Evolutionary conservation across 148 eudicot species (phyloP), one percentile per base, ranked within the genome.

Genomic region (Nepenthes gracilis): DNA sequence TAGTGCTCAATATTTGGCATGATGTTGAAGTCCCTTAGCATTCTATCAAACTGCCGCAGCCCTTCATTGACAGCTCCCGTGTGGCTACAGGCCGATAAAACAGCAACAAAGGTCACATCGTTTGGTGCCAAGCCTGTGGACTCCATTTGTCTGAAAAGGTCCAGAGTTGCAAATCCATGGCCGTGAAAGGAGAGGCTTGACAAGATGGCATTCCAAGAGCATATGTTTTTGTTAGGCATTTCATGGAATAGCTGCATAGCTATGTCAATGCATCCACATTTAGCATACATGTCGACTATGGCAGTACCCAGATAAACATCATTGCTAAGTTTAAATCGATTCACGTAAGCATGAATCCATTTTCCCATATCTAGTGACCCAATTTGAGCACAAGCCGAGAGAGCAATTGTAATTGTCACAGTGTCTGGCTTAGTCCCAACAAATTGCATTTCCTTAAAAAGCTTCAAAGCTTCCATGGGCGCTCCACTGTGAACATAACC

Each of bases 221-320:
- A 73, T 15, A 70, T 45, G 47, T 72, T 69, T 51, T 56, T 72
- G 1, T 15, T 55, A 2, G 51, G 50, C 64, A 51, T 65, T 1
- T 50, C 56, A 15, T 50, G 14, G 55, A 80, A 76, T 40, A 73
- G 50, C 14, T 75, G 43, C 43, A 65, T 38, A 2, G 75, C 80
- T 52, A 47, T 47, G 45, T 70, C 76, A 50, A 76, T 55, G 57
- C 68, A 53, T 60, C 84, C 78, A 47, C 81, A 76, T 55, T 76
- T 73, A 32, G 73, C 70, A 66, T 80, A 80, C 84, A 76, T 80
- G 59, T 80, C 84, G 47, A 80, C 64, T 38, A 80, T 70, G 6
- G 71, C 74, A 23, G 76, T 76, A 7, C 72, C 74, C 38, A 80
- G 58, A 50, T 70, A 61, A 48, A 68, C 65, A 58, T 80, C 81